These are phyloP conservation scores for Zalaria sp. DNA, from an alignment of 2,329 filamentous ascomycete species.

Conservation along the genomic window DNA sequence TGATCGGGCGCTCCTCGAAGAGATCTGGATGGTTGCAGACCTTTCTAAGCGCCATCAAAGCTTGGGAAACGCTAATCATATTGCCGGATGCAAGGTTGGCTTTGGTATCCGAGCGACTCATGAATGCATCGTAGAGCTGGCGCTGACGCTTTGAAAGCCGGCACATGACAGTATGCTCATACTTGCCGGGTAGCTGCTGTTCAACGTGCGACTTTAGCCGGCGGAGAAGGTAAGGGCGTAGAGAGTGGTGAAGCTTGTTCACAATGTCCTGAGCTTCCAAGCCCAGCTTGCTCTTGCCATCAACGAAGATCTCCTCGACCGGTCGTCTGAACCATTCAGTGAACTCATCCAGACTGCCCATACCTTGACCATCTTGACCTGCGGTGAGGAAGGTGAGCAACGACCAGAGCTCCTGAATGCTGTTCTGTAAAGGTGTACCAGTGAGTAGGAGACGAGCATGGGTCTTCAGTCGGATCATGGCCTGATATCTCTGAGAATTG, in stretches of 20 bases:
- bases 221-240: slow-evolving; percentile 81
- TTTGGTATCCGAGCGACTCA: slow-evolving; percentile 78
- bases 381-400: slow-evolving; percentile 94
- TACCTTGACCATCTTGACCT: slow-evolving; percentile 64
- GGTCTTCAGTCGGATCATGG: slow-evolving; percentile 84
- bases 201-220: slow-evolving; percentile 93
- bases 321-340: slow-evolving; percentile 92
- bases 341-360: slow-evolving; percentile 90
- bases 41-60: slow-evolving; percentile 91
- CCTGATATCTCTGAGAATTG: slow-evolving; percentile 94
- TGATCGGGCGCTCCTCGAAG: slow-evolving; percentile 90
- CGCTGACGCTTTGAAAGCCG: slow-evolving; percentile 88
- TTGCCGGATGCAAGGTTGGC: slow-evolving; percentile 84
- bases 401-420: slow-evolving; percentile 92
- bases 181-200: slow-evolving; percentile 97
- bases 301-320: slow-evolving; percentile 90
- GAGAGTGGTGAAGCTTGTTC: slow-evolving; percentile 80
- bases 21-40: slow-evolving; percentile 98
- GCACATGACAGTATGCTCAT: slow-evolving; percentile 93
- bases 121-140: slow-evolving; percentile 91
- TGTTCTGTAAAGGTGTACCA: slow-evolving; percentile 92
- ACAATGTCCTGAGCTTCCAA: slow-evolving; percentile 88
- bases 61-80: slow-evolving; percentile 96
- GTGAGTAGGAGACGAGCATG: slow-evolving; percentile 76
- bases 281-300: slow-evolving; percentile 85